A percentile compares a stretch with the other conserved stretches of the same genome.
phyloP scores from a whole-genome alignment of 257 asterid genomes.

The Forsythia viridissima region DNA sequence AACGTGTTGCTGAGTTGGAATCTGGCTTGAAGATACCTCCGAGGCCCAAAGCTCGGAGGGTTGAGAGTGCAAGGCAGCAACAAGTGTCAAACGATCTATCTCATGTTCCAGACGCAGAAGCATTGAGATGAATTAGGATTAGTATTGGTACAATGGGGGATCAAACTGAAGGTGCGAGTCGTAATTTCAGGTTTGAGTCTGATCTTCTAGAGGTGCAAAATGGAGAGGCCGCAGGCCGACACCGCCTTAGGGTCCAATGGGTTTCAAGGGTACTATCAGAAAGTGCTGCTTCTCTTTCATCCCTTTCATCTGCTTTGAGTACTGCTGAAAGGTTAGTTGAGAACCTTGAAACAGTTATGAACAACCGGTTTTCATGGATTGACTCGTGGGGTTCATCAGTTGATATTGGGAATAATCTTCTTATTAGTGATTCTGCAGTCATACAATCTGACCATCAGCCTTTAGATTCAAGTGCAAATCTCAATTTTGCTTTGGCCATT shows the following conservation, averaged over 20 bases:
- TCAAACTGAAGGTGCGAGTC: constrained; percentile 34
- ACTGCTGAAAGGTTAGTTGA: constrained; percentile 73
- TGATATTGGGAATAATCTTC: constrained; percentile 36
- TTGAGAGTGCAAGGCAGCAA: constrained; percentile 55
- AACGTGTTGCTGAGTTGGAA: constrained; percentile 30
- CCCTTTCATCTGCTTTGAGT: constrained; percentile 70
- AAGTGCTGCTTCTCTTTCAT: constrained; percentile 75
- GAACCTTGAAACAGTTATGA: constrained; percentile 69
- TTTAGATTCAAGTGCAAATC: constrained; percentile 24
- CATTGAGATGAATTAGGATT: constrained; percentile 52
- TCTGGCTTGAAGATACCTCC: constrained; percentile 46
- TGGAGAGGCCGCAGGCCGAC: constrained; percentile 35
- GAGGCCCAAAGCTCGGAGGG: constrained; percentile 55
- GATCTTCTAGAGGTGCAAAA: constrained; percentile 35
- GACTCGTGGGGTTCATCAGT: constrained; percentile 31
- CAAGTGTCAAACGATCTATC: constrained; percentile 35
- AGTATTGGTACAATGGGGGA: constrained; percentile 42
- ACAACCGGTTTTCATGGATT: constrained; percentile 39
- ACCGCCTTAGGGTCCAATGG: constrained; percentile 52
- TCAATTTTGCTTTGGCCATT: constrained; percentile 2
- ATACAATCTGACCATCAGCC: constrained; percentile 38
- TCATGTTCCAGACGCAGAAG: constrained; percentile 56
- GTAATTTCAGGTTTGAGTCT: constrained; percentile 19
- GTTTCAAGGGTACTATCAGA: constrained; percentile 70
- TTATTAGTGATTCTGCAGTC: constrained; percentile 32